Evolutionary conservation across 2,329 filamentous ascomycete genomes (phyloP), one percentile per base, ranked within the genome.

Genomic region (Orbilia oligospora): DNA sequence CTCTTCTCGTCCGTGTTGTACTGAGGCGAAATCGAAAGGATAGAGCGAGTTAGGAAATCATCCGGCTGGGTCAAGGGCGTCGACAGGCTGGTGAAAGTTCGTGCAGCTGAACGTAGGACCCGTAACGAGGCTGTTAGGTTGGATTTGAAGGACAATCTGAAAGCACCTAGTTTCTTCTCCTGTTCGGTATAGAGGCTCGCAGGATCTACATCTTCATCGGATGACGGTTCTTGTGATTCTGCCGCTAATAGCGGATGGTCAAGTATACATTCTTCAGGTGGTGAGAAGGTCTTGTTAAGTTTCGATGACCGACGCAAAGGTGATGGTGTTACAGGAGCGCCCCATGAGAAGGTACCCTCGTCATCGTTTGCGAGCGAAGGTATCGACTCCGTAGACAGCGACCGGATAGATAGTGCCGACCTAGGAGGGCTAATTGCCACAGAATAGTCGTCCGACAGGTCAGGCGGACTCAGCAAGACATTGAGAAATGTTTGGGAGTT

Each of bases 91-190:
- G 90, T 91, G 71, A 92, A 87, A 6, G 90, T 90, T 76, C 87
- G 88, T 63, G 90, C 90, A 0, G 90, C 90, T 41, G 88, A 90
- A 76, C 89, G 88, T 72, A 92, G 83, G 38, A 90, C 90, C 20
- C 89, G 87, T 56, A 92, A 85, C 9, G 90, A 92, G 5, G 90
- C 90, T 5, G 90, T 91, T 44, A 92, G 83, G 81, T 92, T 92
- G 2, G 90, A 91, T 83, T 91, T 91, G 85, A 92, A 91, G 5
- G 87, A 90, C 41, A 82, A 69, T 46, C 80, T 79, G 18, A 80
- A 73, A 18, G 68, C 70, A 38, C 71, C 56, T 9, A 20, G 33
- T 38, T 73, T 78, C 30, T 73, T 78, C 27, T 80, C 77, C 58
- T 81, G 76, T 64, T 81, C 81, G 8, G 80, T 67, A 33, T 75